These are phyloP conservation scores for Talaromyces sp. DNA, from an alignment of 2,329 filamentous ascomycete species.

Conservation along the genomic window DNA sequence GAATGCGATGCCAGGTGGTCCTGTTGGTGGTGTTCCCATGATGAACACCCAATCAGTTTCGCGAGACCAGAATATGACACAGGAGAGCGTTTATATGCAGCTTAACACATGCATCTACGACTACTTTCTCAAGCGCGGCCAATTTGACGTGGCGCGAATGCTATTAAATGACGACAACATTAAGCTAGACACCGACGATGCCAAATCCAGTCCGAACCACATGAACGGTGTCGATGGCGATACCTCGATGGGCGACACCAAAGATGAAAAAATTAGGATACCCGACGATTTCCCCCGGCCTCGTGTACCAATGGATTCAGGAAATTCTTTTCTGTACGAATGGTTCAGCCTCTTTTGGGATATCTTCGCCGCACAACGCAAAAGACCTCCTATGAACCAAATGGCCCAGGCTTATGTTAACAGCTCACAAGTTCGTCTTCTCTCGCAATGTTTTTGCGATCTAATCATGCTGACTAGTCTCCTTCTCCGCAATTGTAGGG, in stretches of 20 bases:
- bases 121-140: conserved; percentile 77
- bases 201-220: conserved; percentile 66
- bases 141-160: conserved; percentile 77
- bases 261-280: conserved; percentile 70
- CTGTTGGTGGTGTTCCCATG: conserved; percentile 56
- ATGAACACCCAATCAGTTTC: conserved; percentile 51
- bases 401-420: conserved; percentile 44
- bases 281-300: conserved; percentile 72
- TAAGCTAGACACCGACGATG: conserved; percentile 57
- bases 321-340: conserved; percentile 88
- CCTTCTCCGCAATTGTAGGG: conserved; percentile 47
- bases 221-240: conserved; percentile 71
- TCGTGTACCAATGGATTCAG: conserved; percentile 56
- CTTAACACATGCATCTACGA: conserved; percentile 67
- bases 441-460: not conserved
- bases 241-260: conserved; percentile 76
- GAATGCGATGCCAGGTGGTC: conserved; percentile 53
- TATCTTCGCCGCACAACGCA: conserved; percentile 79
- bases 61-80: conserved; percentile 27
- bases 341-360: conserved; percentile 99
- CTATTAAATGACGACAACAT: conserved; percentile 61
- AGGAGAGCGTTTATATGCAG: conserved; percentile 37
- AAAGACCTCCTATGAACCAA: conserved; percentile 56
- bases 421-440: conserved; percentile 57
- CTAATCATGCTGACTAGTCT: conserved; percentile 16